These are phyloP conservation scores for Onygenales sp. DNA, from an alignment of 2,329 filamentous ascomycete genomes.

Conservation along the genomic window DNA sequence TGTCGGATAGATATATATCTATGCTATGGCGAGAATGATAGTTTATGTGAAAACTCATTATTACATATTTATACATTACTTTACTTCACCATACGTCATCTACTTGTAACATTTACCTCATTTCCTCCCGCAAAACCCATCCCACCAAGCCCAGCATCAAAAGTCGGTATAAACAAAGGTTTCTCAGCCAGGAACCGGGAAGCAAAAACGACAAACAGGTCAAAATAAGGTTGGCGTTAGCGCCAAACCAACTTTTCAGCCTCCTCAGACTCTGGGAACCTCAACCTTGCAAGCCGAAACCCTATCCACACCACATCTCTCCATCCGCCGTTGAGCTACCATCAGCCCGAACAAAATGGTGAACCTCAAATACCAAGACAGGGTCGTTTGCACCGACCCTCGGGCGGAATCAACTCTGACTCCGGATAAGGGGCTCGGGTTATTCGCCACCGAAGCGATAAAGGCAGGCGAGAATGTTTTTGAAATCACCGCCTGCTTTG, in stretches of 20 bases:
- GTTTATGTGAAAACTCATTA: too few species aligned
- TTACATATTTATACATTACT: too few species aligned
- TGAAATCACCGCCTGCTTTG: constrained; percentile 41
- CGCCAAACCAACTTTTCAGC: neutral
- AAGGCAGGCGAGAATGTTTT: constrained; percentile 41
- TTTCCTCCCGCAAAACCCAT: too few species aligned
- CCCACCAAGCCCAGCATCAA: too few species aligned
- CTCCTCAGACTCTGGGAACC: neutral
- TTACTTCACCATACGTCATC: too few species aligned
- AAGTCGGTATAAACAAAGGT: neutral
- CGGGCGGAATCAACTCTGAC: neutral
- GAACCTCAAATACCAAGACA: neutral
- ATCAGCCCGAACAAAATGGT: neutral
- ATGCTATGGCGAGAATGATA: too few species aligned
- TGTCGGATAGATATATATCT: too few species aligned
- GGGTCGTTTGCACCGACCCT: neutral
- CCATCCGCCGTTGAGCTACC: too few species aligned
- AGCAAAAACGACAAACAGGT: neutral
- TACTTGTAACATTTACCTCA: too few species aligned
- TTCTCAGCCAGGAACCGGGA: neutral
- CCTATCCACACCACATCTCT: too few species aligned
- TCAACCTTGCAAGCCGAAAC: too few species aligned
- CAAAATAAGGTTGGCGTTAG: neutral
- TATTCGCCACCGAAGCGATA: constrained; percentile 45
- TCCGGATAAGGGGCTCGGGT: constrained; percentile 38